phyloP scores from a whole-genome alignment of 1,284 basidiomycete species.

The Rhodofomes roseus region DNA sequence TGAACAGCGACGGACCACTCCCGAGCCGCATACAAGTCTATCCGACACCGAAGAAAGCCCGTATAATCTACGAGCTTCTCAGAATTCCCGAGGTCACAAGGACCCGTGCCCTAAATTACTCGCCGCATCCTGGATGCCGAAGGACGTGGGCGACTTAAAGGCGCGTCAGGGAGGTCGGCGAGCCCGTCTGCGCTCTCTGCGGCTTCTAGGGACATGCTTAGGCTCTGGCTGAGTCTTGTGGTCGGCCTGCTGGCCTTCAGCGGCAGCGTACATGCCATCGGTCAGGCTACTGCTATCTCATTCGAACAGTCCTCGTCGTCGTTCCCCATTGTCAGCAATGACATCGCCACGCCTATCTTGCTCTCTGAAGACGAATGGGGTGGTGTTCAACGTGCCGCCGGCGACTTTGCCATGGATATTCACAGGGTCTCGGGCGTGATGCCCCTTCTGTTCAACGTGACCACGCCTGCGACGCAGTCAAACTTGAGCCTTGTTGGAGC shows the following conservation, averaged over 20 bases:
- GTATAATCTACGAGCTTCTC: constrained; percentile 1
- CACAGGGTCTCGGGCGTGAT: constrained; percentile 52
- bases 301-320: constrained; percentile 29
- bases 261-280: constrained; percentile 26
- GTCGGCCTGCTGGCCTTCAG: constrained; percentile 13
- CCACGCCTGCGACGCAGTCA: constrained; percentile 18
- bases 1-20: neutral
- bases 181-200: neutral
- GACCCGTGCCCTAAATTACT: neutral
- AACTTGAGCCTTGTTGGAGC: constrained; percentile 13
- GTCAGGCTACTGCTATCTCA: constrained; percentile 30
- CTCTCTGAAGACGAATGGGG: constrained; percentile 58
- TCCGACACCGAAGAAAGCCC: constrained; percentile 9
- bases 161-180: neutral
- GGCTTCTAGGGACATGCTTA: constrained; percentile 1
- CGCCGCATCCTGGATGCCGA: neutral
- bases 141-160: constrained; percentile 1
- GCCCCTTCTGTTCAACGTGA: constrained; percentile 46
- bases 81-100: constrained; percentile 10
- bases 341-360: constrained; percentile 46
- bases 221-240: constrained; percentile 1
- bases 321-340: constrained; percentile 40
- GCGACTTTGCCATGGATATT: constrained; percentile 60
- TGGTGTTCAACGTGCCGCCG: constrained; percentile 59
- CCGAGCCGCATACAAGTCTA: neutral